A percentile compares a stretch with the other conserved stretches of the same genome.
Evolutionary conservation across 2,329 filamentous ascomycete species (phyloP).

Genomic region (Pseudopyricularia cyperi): DNA sequence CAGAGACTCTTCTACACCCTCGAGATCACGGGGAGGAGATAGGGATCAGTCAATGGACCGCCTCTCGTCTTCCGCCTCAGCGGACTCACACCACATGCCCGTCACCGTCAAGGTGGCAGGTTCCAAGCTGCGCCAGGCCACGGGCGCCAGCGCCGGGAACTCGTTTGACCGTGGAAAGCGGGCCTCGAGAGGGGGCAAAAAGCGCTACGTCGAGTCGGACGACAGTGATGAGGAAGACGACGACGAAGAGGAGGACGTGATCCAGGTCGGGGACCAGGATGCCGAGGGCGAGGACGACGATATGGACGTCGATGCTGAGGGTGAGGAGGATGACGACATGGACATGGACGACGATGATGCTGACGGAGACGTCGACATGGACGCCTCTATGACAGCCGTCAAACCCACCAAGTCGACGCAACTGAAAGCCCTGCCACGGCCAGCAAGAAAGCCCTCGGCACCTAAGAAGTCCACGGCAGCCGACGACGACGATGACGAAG

Average conservation of each 20-base stretch:
- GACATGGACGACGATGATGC: conserved; percentile 19
- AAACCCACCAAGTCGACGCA: conserved; percentile 4
- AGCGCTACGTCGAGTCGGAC: conserved; percentile 46
- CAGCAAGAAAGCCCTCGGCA: not conserved
- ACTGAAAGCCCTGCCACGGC: not conserved
- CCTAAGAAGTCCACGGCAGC: not conserved
- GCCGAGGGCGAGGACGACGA: conserved; percentile 14
- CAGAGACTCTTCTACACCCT: conserved; percentile 37
- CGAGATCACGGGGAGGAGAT: conserved; percentile 24
- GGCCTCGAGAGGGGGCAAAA: conserved; percentile 38
- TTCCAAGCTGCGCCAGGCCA: conserved; percentile 37
- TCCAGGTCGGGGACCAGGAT: conserved; percentile 17
- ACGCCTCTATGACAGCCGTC: conserved; percentile 11
- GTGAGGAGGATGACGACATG: conserved; percentile 21
- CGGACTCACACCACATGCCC: conserved; percentile 31
- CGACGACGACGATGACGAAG: conserved; percentile 31
- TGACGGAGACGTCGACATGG: conserved; percentile 26
- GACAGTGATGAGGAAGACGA: conserved; percentile 29
- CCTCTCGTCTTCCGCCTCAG: conserved; percentile 28
- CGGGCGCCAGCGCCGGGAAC: conserved; percentile 19
- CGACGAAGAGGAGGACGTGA: conserved; percentile 26
- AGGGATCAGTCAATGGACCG: conserved; percentile 20
- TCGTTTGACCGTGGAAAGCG: conserved; percentile 22
- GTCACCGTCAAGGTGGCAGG: conserved; percentile 39
- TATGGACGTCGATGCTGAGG: conserved; percentile 18